A percentile compares a stretch with the other conserved stretches of the same genome.
Evolutionary conservation across 305 asterid genomes (phyloP).

Genomic region (Fraxinus dipetala): DNA sequence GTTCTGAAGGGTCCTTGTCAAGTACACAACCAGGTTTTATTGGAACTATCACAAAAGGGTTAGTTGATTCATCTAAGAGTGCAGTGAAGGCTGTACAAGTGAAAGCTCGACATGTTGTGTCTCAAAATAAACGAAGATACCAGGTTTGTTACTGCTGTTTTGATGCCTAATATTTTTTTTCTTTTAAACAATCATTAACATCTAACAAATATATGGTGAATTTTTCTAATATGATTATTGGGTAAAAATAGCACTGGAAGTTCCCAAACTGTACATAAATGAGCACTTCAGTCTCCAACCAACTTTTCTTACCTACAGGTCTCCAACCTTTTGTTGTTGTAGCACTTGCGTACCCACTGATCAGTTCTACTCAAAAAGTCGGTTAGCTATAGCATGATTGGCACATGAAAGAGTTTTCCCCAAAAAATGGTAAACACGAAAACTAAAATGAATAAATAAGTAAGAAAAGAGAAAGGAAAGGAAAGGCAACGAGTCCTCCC

Average conservation of each 20-base stretch:
- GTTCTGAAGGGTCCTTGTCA: conserved; percentile 56
- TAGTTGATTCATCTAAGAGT: conserved; percentile 84
- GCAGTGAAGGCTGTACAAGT: conserved; percentile 97
- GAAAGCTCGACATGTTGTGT: conserved; percentile 95
- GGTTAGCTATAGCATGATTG: background rate
- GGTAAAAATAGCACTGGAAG: background rate
- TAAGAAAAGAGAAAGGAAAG: background rate
- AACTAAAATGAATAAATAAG: background rate
- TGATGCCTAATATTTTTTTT: conserved; percentile 3
- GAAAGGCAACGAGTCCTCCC: background rate
- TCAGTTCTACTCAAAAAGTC: background rate
- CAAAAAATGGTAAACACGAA: background rate
- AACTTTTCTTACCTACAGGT: background rate
- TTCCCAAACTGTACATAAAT: background rate
- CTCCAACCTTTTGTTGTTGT: background rate
- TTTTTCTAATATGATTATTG: background rate
- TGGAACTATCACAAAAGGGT: conserved; percentile 85
- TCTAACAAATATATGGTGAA: background rate
- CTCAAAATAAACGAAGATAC: conserved; percentile 96
- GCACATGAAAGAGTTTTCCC: background rate
- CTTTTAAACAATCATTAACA: background rate
- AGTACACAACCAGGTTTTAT: conserved; percentile 60
- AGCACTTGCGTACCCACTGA: background rate
- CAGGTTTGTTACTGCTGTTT: conserved; percentile 53
- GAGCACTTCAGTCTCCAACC: background rate